These are phyloP conservation scores for Agaricus blazei DNA, from an alignment of 768 basidiomycete species.

Conservation along the genomic window DNA sequence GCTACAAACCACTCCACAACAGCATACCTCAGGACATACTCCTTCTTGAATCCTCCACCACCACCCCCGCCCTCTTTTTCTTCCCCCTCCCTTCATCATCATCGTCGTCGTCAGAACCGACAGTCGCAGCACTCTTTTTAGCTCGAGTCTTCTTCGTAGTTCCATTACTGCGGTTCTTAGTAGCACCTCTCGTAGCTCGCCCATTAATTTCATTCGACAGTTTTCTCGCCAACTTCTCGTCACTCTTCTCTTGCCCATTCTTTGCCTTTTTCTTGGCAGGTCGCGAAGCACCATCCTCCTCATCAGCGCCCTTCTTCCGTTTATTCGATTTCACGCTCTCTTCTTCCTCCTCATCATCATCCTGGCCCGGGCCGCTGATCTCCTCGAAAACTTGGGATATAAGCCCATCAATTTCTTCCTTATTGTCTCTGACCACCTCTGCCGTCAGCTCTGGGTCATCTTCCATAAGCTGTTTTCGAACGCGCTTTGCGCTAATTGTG, in stretches of 20 bases:
- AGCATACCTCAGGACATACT: conserved; percentile 64
- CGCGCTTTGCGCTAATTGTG: conserved; percentile 85
- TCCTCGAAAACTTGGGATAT: conserved; percentile 63
- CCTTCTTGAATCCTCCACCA: conserved; percentile 76
- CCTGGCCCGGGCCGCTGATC: conserved; percentile 37
- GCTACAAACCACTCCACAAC: background rate
- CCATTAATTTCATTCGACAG: conserved; percentile 68
- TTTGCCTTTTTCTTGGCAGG: conserved; percentile 43
- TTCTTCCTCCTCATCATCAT: conserved; percentile 25
- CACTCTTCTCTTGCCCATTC: conserved; percentile 50
- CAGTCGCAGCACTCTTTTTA: conserved; percentile 50
- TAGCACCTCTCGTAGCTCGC: conserved; percentile 44
- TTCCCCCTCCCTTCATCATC: conserved; percentile 34
- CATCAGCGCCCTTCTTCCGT: conserved; percentile 27
- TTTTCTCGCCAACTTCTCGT: conserved; percentile 68
- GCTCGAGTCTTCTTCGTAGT: conserved; percentile 40
- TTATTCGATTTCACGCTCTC: conserved; percentile 27
- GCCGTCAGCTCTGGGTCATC: conserved; percentile 47
- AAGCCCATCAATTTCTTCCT: conserved; percentile 60
- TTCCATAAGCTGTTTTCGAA: conserved; percentile 68
- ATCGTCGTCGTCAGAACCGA: conserved; percentile 51
- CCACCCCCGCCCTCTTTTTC: conserved; percentile 39
- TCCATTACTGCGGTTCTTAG: conserved; percentile 28
- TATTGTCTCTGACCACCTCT: conserved; percentile 62
- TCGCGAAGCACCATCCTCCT: conserved; percentile 25